Evolutionary conservation across 1,284 basidiomycete genomes (phyloP).

Genomic region (Phellopilus nigrolimitatus): DNA sequence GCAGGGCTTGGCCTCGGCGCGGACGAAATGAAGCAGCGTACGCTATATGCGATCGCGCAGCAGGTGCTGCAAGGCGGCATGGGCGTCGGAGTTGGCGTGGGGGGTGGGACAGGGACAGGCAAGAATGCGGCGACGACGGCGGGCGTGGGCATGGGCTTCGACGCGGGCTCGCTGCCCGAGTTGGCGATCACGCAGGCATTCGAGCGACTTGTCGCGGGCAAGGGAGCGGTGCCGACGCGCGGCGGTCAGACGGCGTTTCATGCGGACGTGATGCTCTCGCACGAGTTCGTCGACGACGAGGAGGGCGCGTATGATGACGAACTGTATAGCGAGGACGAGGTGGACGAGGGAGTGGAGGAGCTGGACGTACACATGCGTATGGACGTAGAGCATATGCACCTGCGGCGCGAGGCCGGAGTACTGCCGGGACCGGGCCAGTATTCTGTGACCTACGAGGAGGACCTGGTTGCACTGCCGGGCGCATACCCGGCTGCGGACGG

Average conservation of each 20-base stretch:
- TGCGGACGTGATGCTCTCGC: slow-evolving; percentile 35
- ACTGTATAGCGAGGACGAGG: slow-evolving; percentile 23
- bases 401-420: not conserved
- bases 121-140: slow-evolving; percentile 23
- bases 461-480: slow-evolving; percentile 21
- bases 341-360: slow-evolving; percentile 27
- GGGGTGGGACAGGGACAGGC: slow-evolving; percentile 25
- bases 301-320: slow-evolving; percentile 40
- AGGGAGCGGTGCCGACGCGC: slow-evolving; percentile 31
- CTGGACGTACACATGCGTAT: slow-evolving; percentile 31
- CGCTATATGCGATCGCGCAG: slow-evolving; percentile 66
- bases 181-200: slow-evolving; percentile 48
- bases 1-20: slow-evolving; percentile 2
- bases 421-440: slow-evolving; percentile 29
- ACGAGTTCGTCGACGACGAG: slow-evolving; percentile 35
- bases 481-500: slow-evolving; percentile 17
- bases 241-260: slow-evolving; percentile 32
- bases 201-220: slow-evolving; percentile 46
- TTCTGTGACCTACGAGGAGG: slow-evolving; percentile 39
- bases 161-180: slow-evolving; percentile 40
- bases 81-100: slow-evolving; percentile 33
- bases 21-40: slow-evolving; percentile 31
- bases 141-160: too few species aligned
- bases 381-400: slow-evolving; percentile 16
- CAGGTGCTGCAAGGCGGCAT: slow-evolving; percentile 58